Conservation (phyloP, 148 eudicot species). For the Pouteria glomerata region DNA sequence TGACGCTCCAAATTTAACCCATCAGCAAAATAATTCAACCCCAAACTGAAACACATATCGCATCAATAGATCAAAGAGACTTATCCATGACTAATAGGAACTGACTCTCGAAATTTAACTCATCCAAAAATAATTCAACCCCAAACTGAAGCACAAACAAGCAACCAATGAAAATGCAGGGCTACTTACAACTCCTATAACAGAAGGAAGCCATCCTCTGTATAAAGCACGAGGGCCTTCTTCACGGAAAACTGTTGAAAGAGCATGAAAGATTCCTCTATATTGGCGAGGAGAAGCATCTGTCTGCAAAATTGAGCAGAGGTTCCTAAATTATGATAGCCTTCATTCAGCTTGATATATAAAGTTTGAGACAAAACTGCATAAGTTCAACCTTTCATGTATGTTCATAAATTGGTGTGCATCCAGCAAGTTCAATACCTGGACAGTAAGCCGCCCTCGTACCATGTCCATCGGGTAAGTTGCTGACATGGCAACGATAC, state of each 20-base stretch:
- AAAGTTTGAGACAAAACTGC: no score
- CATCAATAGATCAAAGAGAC: neutral
- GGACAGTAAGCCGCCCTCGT: conserved; percentile 87
- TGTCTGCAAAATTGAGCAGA: no score
- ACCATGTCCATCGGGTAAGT: conserved; percentile 97
- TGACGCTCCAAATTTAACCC: no score
- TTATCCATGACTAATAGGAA: neutral
- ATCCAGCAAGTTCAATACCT: no score
- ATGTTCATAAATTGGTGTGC: no score
- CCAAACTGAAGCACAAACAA: neutral
- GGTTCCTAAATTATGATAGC: no score
- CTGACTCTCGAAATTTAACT: neutral
- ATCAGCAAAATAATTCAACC: no score
- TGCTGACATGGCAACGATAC: conserved; percentile 97
- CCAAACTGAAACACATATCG: no score
- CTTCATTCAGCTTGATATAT: no score
- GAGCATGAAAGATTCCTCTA: conserved; percentile 55
- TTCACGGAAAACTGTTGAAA: conserved; percentile 61
- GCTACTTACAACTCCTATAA: conserved; percentile 62
- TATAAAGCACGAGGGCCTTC: conserved; percentile 84
- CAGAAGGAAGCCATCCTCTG: conserved; percentile 97
- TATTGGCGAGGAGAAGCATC: conserved; percentile 56
- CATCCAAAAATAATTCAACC: neutral
- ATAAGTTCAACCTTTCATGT: no score
- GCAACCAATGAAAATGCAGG: neutral